Base-by-base conservation (phyloP, 2,329 filamentous ascomycete genomes). In the Trichoderma koningiopsis region DNA sequence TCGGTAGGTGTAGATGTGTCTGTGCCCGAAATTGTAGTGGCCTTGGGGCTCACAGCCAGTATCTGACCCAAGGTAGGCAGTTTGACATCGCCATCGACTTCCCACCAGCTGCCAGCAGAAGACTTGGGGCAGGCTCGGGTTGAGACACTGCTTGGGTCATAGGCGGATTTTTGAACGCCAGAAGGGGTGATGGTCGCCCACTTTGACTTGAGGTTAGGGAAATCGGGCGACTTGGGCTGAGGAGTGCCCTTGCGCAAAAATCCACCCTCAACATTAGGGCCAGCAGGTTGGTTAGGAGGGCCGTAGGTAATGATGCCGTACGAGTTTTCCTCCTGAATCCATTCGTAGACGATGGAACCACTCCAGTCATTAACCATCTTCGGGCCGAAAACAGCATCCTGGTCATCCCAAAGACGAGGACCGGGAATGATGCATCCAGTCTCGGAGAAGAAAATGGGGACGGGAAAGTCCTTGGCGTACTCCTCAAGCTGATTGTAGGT, bases 381-480 rank as follows among this genome's bases (percentile, higher is more conserved):
- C 0, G 84, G 74, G 55, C 92, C 91, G 74, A 96, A 91, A 73
- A 97, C 92, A 61, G 92, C 89, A 52, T 86, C 84, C 79, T 96
- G 92, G 76, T 97, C 91, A 29, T 84, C 83, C 76, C 92, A 93
- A 1, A 84, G 81, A 55, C 91, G 86, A 0, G 90, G 89, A 1
- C 81, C 81, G 0, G 84, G 83, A 0, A 82, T 85, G 77, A 92
- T 94, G 85, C 93, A 97, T 70, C 93, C 93, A 3, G 92, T 96
- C 81, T 97, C 93, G 40, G 92, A 94, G 81, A 97, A 93, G 84
- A 94, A 94, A 75, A 96, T 93, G 24, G 92, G 93, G n/a, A 96
- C 88, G 58, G 89, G 90, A 79, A 93, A 94, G 74, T 87, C 80
- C 47, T 86, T 85, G 6, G 91, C 89, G 72, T 91, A 89, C 65